Percentiles rank a stretch among this genome's conserved stretches.
These are phyloP conservation scores for Sanguinoderma infundibulare DNA, from an alignment of 1,284 basidiomycete genomes.

Conservation along the genomic window DNA sequence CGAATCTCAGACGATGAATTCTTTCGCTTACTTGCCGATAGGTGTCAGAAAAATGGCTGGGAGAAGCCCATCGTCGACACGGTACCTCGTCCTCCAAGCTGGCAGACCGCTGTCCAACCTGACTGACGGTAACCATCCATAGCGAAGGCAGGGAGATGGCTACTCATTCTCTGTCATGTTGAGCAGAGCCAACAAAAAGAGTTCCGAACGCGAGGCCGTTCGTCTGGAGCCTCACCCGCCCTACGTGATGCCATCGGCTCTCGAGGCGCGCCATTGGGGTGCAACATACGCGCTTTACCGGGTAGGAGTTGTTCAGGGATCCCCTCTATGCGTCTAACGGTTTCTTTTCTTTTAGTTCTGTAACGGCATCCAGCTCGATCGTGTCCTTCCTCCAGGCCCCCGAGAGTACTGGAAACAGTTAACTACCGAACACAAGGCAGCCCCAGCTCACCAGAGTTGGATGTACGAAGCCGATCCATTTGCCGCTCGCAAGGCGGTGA, in stretches of 20 bases:
- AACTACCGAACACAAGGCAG: conserved; percentile 69
- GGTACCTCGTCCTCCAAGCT: conserved; percentile 44
- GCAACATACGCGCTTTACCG: conserved; percentile 89
- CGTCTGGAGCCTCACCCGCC: conserved; percentile 75
- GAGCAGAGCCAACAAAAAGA: conserved; percentile 69
- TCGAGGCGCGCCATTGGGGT: conserved; percentile 87
- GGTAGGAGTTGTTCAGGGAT: conserved; percentile 50
- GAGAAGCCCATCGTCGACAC: conserved; percentile 78
- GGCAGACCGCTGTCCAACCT: background rate
- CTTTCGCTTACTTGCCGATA: conserved; percentile 30
- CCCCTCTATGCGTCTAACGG: background rate
- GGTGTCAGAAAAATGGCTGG: conserved; percentile 89
- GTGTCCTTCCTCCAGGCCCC: conserved; percentile 80
- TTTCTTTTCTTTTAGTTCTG: conserved; percentile 59
- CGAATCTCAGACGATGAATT: background rate
- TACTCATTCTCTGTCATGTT: conserved; percentile 71
- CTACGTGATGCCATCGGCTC: conserved; percentile 60
- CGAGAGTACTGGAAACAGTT: conserved; percentile 86
- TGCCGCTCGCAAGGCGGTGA: conserved; percentile 69
- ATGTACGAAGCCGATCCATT: conserved; percentile 90
- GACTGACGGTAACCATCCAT: conserved; percentile 28
- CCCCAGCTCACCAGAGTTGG: conserved; percentile 78
- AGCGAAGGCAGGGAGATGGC: conserved; percentile 53
- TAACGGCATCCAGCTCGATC: conserved; percentile 79
- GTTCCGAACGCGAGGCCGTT: conserved; percentile 70